These are phyloP conservation scores for Amaranthus cruentus DNA, from an alignment of 148 eudicot genomes.

Conservation along the genomic window DNA sequence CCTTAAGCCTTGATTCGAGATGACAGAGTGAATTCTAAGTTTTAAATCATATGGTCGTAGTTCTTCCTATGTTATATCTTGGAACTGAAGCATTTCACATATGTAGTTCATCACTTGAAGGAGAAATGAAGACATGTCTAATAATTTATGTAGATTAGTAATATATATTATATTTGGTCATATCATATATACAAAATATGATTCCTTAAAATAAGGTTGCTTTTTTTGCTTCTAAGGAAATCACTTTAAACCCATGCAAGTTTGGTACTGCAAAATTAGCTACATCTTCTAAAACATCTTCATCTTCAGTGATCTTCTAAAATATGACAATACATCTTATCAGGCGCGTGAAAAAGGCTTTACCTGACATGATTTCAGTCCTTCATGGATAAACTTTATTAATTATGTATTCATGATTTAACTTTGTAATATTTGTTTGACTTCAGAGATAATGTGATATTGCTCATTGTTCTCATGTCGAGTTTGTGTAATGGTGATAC, in stretches of 20 bases:
- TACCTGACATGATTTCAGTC: not conserved
- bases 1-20: not conserved
- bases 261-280: not conserved
- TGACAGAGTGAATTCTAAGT: not conserved
- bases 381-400: not conserved
- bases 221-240: not conserved
- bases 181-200: slow-evolving; percentile 3
- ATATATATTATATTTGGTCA: not conserved
- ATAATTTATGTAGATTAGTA: not conserved
- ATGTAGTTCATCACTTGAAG: not conserved
- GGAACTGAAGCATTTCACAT: not conserved
- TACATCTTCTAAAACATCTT: not conserved
- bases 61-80: not conserved
- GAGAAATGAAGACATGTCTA: not conserved
- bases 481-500: slow-evolving; percentile 15
- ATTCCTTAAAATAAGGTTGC: slow-evolving; percentile 9
- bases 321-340: slow-evolving; percentile 10
- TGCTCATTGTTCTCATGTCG: slow-evolving; percentile 6
- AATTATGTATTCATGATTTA: not conserved
- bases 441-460: not conserved
- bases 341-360: slow-evolving; percentile 5
- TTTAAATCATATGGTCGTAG: not conserved
- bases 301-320: slow-evolving; percentile 2
- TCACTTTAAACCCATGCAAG: not conserved
- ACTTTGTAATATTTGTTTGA: not conserved